A percentile compares a stretch with the other conserved stretches of the same genome.
phyloP scores from a whole-genome alignment of 768 basidiomycete genomes.

The Lactarius indigo region DNA sequence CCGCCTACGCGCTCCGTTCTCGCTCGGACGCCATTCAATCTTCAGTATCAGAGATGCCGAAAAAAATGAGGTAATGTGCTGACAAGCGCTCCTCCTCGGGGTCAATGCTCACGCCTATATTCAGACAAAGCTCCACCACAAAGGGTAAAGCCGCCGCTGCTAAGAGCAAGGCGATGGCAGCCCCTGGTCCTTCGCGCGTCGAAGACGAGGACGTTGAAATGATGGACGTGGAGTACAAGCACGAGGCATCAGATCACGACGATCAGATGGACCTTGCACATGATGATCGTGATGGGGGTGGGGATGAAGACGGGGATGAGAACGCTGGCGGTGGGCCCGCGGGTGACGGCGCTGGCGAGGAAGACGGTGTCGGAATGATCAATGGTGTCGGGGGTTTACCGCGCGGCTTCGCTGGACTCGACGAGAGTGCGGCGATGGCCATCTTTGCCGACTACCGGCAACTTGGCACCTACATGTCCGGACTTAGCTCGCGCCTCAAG shows the following conservation, averaged over 20 bases:
- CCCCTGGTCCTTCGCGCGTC: conserved; percentile 58
- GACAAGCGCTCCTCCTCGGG: background rate
- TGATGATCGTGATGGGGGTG: conserved; percentile 47
- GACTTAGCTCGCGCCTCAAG: conserved; percentile 83
- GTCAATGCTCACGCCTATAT: conserved; percentile 4
- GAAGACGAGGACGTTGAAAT: conserved; percentile 77
- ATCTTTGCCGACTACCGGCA: conserved; percentile 87
- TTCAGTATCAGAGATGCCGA: conserved; percentile 58
- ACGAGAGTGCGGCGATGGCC: conserved; percentile 70
- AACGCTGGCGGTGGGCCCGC: conserved; percentile 36
- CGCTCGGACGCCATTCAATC: conserved; percentile 40
- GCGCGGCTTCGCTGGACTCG: conserved; percentile 37
- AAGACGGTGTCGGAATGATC: conserved; percentile 34
- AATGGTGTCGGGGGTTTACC: conserved; percentile 30
- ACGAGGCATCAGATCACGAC: conserved; percentile 44
- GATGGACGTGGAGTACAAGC: conserved; percentile 60
- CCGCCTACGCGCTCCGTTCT: conserved; percentile 67
- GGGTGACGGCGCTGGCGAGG: conserved; percentile 34
- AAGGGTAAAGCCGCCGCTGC: conserved; percentile 40
- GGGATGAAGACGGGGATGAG: conserved; percentile 46
- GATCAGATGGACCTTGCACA: conserved; percentile 44
- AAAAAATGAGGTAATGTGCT: conserved; percentile 59
- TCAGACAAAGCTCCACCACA: conserved; percentile 44
- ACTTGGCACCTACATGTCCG: conserved; percentile 90
- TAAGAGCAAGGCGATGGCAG: conserved; percentile 54